Base-by-base conservation (phyloP, 345 rosid genomes). In the Salix suchowensis region DNA sequence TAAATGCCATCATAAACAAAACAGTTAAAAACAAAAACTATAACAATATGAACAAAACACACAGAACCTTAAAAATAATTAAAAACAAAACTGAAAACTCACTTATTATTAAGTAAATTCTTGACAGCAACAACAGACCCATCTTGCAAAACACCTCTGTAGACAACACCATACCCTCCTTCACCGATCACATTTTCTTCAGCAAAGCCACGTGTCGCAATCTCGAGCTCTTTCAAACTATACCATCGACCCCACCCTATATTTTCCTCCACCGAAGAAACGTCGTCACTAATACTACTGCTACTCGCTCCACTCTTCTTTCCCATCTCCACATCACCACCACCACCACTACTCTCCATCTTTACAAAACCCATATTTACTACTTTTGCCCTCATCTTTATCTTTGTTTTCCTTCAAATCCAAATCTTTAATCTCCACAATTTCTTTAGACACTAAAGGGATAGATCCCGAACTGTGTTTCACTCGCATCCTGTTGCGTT, bases 161-260 rank as follows among this genome's bases (percentile, higher is more conserved):
- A 95, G 50, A 95, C 99, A 78, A 95, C 58, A 2, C 99, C 99
- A 70, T 95, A 95, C 1, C 99, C 99, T 23, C 99, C 99, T 85
- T 93, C 99, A 4, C 99, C 99, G 84, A 96, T 83, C 74, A 93
- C 89, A 68, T 82, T 93, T 84, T 88, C 96, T 81, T 86, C 94
- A 39, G 91, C 72, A 61, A 96, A 96, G 28, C 91, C 93, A 75
- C 87, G 84, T 10, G 99, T 96, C 81, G 99, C 99, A 64, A 73
- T 66, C 84, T 96, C 93, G 60, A 96, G 93, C 91, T 96, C 98
- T 85, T 71, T 86, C 82, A 96, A 81, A 78, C 87, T 67, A 69
- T 91, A 93, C 99, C 97, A 93, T 74, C 90, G 72, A 7, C 99
- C 99, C 99, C 99, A 96, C 8, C 99, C 98, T 19, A 91, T 86